Percentiles rank a stretch among this genome's conserved stretches.
These are phyloP conservation scores for Blastocystis sp. DNA, from an alignment of 352 stramenopile species.

Conservation along the genomic window DNA sequence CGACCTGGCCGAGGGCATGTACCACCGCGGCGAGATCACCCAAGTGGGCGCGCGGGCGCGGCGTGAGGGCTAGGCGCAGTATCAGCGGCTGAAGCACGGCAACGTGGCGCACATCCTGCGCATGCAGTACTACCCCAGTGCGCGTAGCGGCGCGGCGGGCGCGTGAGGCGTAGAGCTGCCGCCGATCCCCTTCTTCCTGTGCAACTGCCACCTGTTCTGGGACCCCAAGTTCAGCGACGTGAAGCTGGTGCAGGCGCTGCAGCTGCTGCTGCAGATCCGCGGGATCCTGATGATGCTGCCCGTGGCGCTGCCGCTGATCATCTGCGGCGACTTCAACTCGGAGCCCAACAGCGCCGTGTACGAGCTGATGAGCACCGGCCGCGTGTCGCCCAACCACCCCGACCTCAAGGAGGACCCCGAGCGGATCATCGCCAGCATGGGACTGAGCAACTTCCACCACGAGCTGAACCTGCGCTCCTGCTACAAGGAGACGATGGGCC, in stretches of 20 bases:
- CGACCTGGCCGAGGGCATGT: slow-evolving; percentile 79
- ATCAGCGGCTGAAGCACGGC: slow-evolving; percentile 88
- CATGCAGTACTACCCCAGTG: neutral
- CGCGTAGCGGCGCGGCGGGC: neutral
- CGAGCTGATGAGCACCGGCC: slow-evolving; percentile 73
- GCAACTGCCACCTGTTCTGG: slow-evolving; percentile 96
- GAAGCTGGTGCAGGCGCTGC: slow-evolving; percentile 94
- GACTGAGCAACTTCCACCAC: slow-evolving; percentile 76
- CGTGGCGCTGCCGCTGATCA: slow-evolving; percentile 82
- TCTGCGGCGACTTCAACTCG: slow-evolving; percentile 98
- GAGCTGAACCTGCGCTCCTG: slow-evolving; percentile 86
- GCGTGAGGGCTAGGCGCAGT: slow-evolving; percentile 73
- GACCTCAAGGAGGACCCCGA: slow-evolving; percentile 82
- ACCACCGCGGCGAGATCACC: slow-evolving; percentile 76
- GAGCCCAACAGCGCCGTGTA: slow-evolving; percentile 88
- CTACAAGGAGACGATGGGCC: slow-evolving; percentile 89
- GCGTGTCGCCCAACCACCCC: slow-evolving; percentile 73
- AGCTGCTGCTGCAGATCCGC: slow-evolving; percentile 82
- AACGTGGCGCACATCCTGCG: slow-evolving; percentile 95
- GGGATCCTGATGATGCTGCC: slow-evolving; percentile 43
- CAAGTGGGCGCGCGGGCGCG: slow-evolving; percentile 75
- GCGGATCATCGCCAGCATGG: slow-evolving; percentile 78
- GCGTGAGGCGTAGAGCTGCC: neutral
- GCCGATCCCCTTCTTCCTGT: slow-evolving; percentile 80
- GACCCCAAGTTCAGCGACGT: slow-evolving; percentile 97